A percentile compares a stretch with the other conserved stretches of the same genome.
phyloP scores from a whole-genome alignment of 2,329 filamentous ascomycete genomes.

The Aspergillus sp. region DNA sequence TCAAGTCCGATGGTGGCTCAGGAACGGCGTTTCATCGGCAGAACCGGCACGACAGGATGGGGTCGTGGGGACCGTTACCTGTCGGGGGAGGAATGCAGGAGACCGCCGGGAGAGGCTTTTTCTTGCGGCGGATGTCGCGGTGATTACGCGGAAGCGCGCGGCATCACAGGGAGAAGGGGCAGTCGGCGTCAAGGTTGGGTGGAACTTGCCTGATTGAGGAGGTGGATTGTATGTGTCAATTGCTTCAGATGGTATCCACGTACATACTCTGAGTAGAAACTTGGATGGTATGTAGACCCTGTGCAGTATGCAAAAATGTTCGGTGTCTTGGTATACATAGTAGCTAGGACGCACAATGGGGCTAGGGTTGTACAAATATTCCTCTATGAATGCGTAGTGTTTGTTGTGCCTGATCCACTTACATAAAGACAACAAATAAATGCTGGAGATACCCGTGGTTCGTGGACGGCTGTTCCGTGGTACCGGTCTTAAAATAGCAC shows the following conservation, averaged over 20 bases:
- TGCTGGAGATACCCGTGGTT: background rate
- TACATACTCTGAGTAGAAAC: too few relatives aligned
- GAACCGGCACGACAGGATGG: background rate
- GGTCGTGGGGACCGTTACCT: background rate
- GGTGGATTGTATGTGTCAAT: background rate
- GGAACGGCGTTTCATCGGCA: background rate
- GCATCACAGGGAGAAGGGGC: background rate
- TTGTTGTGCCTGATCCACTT: background rate
- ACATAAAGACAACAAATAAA: background rate
- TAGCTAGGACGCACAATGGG: too few relatives aligned
- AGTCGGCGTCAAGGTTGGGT: background rate
- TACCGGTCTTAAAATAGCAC: background rate
- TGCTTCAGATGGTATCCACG: too few relatives aligned
- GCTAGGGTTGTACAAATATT: too few relatives aligned
- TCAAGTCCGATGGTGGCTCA: background rate
- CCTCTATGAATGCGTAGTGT: background rate
- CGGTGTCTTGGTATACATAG: too few relatives aligned
- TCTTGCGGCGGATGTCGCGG: background rate
- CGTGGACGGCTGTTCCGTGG: background rate
- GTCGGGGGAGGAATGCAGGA: background rate
- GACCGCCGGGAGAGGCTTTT: too few relatives aligned
- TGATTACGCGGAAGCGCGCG: background rate
- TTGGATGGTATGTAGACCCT: too few relatives aligned
- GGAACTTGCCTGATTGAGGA: background rate
- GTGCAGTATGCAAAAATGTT: too few relatives aligned